phyloP scores from a whole-genome alignment of 106 monocot species.

The Allium cepa region DNA sequence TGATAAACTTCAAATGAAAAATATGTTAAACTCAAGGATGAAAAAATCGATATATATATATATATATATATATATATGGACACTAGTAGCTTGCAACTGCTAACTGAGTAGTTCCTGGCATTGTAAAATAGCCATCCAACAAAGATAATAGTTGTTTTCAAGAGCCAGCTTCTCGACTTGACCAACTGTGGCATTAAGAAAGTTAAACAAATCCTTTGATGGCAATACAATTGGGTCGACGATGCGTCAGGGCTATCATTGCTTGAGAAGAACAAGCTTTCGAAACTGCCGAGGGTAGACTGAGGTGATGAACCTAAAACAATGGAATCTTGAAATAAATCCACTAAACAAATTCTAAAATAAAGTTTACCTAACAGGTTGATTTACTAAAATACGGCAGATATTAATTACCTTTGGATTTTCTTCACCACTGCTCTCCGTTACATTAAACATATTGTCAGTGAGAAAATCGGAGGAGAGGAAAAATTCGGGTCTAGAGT shows the following conservation, averaged over 20 bases:
- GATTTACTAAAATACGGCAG: not conserved
- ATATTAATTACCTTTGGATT: not conserved
- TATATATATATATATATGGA: not conserved
- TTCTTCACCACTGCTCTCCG: not conserved
- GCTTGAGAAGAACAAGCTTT: slow-evolving; percentile 15
- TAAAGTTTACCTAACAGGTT: too few relatives aligned
- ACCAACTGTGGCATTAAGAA: slow-evolving; percentile 48
- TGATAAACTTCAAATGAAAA: not conserved
- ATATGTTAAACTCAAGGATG: not conserved
- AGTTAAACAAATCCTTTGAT: slow-evolving; percentile 7
- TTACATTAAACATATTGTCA: not conserved
- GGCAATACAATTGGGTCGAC: slow-evolving; percentile 10
- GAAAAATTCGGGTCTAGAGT: not conserved
- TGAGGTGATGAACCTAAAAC: slow-evolving; percentile 7
- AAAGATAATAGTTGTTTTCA: slow-evolving; percentile 1
- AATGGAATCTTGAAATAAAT: not conserved
- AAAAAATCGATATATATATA: not conserved
- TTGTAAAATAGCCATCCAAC: not conserved
- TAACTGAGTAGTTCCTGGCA: slow-evolving; percentile 12
- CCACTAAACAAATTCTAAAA: not conserved
- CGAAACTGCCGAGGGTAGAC: slow-evolving; percentile 9
- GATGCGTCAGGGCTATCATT: slow-evolving; percentile 11
- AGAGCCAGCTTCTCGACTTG: slow-evolving; percentile 27
- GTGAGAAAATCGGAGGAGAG: slow-evolving; percentile 9
- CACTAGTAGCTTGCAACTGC: slow-evolving; percentile 41